phyloP scores from a whole-genome alignment of 2,329 filamentous ascomycete genomes.

The Aplosporella prunicola region DNA sequence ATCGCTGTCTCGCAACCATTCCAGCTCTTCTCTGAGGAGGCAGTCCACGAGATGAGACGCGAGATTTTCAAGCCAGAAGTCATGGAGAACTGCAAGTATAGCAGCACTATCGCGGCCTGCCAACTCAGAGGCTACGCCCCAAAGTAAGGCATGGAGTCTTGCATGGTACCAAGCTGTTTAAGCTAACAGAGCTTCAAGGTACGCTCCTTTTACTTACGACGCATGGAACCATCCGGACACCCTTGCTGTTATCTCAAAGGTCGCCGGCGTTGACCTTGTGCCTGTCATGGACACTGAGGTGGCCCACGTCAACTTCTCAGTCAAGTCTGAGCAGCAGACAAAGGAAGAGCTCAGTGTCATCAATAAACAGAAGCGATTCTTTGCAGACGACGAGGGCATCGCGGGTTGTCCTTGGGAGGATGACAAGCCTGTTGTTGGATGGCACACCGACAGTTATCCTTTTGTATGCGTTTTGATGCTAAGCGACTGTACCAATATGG shows the following conservation, averaged over 20 bases:
- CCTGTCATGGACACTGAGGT: constrained; percentile 50
- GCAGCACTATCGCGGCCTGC: constrained; percentile 49
- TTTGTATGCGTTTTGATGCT: constrained; percentile 64
- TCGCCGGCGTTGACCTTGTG: constrained; percentile 50
- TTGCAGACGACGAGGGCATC: constrained; percentile 33
- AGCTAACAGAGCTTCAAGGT: constrained; percentile 30
- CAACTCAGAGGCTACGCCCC: constrained; percentile 47
- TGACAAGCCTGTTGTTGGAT: constrained; percentile 48
- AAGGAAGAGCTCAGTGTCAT: constrained; percentile 33
- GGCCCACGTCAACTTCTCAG: constrained; percentile 48
- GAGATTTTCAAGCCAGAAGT: constrained; percentile 53
- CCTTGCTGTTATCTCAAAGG: constrained; percentile 44
- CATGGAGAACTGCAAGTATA: constrained; percentile 47
- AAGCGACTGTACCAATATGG: constrained; percentile 52
- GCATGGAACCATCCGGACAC: constrained; percentile 50
- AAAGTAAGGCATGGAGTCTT: constrained; percentile 37
- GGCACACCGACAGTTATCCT: constrained; percentile 57
- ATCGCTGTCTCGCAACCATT: constrained; percentile 58
- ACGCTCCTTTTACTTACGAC: constrained; percentile 56
- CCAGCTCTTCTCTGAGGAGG: constrained; percentile 51
- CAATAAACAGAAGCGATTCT: constrained; percentile 27
- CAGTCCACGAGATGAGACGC: constrained; percentile 50
- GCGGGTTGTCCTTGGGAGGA: constrained; percentile 37
- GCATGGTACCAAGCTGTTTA: not conserved
- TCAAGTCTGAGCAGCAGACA: constrained; percentile 41